phyloP scores from a whole-genome alignment of 2,329 filamentous ascomycete genomes.

The Colletotrichum chrysophilum region DNA sequence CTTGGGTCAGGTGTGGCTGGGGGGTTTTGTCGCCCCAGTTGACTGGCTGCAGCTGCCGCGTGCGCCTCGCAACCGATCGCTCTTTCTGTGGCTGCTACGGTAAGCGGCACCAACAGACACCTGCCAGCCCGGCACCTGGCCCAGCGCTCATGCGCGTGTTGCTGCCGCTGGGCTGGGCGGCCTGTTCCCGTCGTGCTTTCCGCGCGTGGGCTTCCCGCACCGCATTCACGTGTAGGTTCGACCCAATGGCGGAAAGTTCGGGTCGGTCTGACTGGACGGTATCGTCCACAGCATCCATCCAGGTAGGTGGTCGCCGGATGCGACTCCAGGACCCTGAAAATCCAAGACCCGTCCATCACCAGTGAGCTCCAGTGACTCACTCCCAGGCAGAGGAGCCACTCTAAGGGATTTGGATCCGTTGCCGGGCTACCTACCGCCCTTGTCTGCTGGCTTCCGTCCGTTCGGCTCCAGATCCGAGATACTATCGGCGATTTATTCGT shows the following conservation, averaged over 20 bases:
- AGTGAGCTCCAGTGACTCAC: conserved; percentile 8
- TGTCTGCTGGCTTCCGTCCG: not conserved
- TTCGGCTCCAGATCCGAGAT: not conserved
- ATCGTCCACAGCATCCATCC: not conserved
- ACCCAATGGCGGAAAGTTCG: not conserved
- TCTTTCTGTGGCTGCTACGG: not conserved
- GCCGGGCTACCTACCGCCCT: not conserved
- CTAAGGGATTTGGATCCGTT: not conserved
- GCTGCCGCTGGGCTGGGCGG: not conserved
- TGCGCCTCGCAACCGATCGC: not conserved
- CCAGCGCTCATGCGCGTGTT: not conserved
- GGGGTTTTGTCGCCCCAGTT: not conserved
- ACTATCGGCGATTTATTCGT: not conserved
- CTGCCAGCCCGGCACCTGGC: not conserved
- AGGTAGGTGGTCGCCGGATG: not conserved
- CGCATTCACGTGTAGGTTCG: not conserved
- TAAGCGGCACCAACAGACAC: not conserved
- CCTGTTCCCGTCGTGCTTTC: not conserved
- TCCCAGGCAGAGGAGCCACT: not conserved
- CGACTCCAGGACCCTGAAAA: conserved; percentile 4
- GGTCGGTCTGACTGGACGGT: not conserved
- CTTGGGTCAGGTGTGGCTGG: not conserved
- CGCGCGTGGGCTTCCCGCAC: not conserved
- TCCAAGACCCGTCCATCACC: not conserved
- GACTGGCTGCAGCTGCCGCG: not conserved